Base-by-base conservation (phyloP, 164 flowering plant species). In the Nelumbo lutea region DNA sequence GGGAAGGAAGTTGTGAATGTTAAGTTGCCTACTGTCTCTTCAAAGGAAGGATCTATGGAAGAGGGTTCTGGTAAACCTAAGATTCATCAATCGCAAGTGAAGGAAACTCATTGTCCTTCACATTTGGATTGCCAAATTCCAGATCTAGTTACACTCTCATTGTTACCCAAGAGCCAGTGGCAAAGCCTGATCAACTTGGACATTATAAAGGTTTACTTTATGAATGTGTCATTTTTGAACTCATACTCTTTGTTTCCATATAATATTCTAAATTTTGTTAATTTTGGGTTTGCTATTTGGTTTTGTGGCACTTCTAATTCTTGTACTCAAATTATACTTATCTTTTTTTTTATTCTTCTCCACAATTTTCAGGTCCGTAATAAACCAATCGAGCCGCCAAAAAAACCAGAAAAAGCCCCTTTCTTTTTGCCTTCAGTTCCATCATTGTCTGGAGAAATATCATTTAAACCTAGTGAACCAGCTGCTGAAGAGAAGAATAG, bases 81-180 rank as follows among this genome's bases (percentile, higher is more conserved):
- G 42, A 64, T 41, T 48, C 69, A 70, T 40, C 65, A 67, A 42
- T 59, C 67, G 9, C 65, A 77, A 61, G n/a, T 61, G 1, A 55
- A 78, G 55, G 74, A 68, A 5, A n/a, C 47, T 60, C 60, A 66
- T 27, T n/a, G 42, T 56, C 55, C 59, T 57, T 61, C 73, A 41
- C 48, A 57, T 58, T 79, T 68, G 38, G 62, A 69, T 64, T 67
- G 74, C 66, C 87, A 86, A 72, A 88, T 96, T 6, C 98, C 98
- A 3, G 96, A 91, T 75, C 85, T 96, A 42, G 89, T 93, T 61
- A 91, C 99, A n/a, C 90, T 96, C 51, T 96, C 99, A 11, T 64
- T 96, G 67, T 77, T 96, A 81, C 99, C 99, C 43, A 93, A 86
- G 81, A 88, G 90, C 78, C 99, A 93, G 71, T 96, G 99, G 99